Conservation (phyloP, 108 stramenopile genomes). For the Mayamaea pseudoterrestris region DNA sequence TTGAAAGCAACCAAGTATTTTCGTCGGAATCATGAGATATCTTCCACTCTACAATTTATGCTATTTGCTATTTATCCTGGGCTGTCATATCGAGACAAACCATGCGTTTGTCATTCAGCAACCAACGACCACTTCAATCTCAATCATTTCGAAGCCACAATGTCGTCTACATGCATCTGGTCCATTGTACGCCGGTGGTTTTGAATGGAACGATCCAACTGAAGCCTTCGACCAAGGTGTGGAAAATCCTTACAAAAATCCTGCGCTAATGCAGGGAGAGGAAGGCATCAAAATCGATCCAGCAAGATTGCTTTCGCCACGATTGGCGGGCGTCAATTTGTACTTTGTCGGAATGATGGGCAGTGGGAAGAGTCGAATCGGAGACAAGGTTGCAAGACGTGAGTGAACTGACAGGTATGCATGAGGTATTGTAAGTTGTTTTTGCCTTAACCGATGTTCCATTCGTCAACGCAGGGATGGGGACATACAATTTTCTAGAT, state of each 20-base stretch:
- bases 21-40: no score
- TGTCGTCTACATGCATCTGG: no score
- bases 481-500: constrained; percentile 86
- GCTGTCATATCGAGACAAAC: no score
- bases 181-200: constrained; percentile 52
- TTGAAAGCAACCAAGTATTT: no score
- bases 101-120: no score
- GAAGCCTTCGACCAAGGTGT: constrained; percentile 60
- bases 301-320: constrained; percentile 58
- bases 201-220: constrained; percentile 77
- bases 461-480: constrained; percentile 51
- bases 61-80: no score
- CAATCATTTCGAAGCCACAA: no score
- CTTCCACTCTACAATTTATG: no score
- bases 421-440: background rate
- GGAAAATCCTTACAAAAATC: constrained; percentile 81
- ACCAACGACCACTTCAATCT: no score
- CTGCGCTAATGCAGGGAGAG: constrained; percentile 18
- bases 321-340: constrained; percentile 71
- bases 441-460: constrained; percentile 3
- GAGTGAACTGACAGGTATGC: constrained; percentile 10
- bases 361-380: constrained; percentile 77
- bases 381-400: constrained; percentile 57
- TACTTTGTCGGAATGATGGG: constrained; percentile 98
- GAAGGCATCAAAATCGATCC: constrained; percentile 54